Conservation (phyloP, 495 filamentous ascomycete genomes). For the Hypoxylon crocopeplum region DNA sequence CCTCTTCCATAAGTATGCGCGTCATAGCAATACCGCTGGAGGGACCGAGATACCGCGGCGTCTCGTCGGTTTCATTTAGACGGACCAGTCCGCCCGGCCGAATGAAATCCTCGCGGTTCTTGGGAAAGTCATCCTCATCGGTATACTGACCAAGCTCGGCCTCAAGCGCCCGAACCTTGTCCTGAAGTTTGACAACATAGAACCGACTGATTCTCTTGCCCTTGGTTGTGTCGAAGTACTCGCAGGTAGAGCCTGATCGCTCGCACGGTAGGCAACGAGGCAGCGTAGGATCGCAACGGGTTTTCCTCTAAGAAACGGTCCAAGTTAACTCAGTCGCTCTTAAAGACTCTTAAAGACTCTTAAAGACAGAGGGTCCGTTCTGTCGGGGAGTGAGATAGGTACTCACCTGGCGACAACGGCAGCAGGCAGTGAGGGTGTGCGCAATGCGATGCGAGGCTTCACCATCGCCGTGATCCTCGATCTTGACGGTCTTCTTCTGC, state of each 20-base stretch:
- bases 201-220: slow-evolving; percentile 76
- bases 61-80: slow-evolving; percentile 80
- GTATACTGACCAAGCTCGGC: slow-evolving; percentile 68
- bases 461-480: slow-evolving; percentile 47
- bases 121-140: slow-evolving; percentile 69
- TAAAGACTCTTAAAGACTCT: no score
- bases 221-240: slow-evolving; percentile 89
- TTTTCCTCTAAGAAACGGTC: slow-evolving; percentile 73
- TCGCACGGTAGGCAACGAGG: slow-evolving; percentile 93
- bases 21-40: slow-evolving; percentile 95
- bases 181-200: slow-evolving; percentile 88
- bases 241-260: slow-evolving; percentile 84
- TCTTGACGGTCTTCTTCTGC: slow-evolving; percentile 39
- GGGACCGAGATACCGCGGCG: slow-evolving; percentile 82
- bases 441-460: slow-evolving; percentile 66
- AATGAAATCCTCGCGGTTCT: slow-evolving; percentile 79
- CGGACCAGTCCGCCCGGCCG: slow-evolving; percentile 82
- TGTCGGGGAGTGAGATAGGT: background rate
- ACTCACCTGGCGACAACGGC: slow-evolving; percentile 82
- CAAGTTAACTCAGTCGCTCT: slow-evolving; percentile 8
- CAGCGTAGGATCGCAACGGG: slow-evolving; percentile 88
- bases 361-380: background rate
- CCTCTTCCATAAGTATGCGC: slow-evolving; percentile 90
- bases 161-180: slow-evolving; percentile 79
- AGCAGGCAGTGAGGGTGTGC: slow-evolving; percentile 87